Conservation (phyloP, 441 rosid genomes). For the Viola pubescens region DNA sequence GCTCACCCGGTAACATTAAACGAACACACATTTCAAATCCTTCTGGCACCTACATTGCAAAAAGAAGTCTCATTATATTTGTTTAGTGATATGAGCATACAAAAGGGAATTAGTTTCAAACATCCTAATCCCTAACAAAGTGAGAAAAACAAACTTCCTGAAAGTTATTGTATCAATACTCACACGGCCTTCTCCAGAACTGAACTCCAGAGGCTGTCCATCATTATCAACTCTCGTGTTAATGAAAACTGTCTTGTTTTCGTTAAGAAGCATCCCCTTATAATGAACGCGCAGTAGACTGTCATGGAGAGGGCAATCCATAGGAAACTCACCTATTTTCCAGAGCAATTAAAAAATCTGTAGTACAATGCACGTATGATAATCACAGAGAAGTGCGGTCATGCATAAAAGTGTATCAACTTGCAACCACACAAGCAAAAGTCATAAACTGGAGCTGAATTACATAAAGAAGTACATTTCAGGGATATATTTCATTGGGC, state of each 20-base stretch:
- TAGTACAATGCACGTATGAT: neutral
- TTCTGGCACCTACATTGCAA: conserved; percentile 69
- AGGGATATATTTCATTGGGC: neutral
- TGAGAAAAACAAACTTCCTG: neutral
- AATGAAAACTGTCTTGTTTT: conserved; percentile 66
- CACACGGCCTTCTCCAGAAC: conserved; percentile 95
- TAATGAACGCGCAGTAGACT: conserved; percentile 75
- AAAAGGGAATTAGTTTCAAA: neutral
- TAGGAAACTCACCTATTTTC: conserved; percentile 33
- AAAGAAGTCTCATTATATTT: conserved; percentile 2
- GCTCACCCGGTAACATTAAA: conserved; percentile 94
- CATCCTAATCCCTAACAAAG: neutral
- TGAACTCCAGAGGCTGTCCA: conserved; percentile 83
- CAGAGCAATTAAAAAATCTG: conserved; percentile 9
- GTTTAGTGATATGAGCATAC: too few relatives aligned
- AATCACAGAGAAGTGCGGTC: neutral
- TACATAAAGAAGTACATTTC: neutral
- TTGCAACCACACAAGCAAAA: neutral
- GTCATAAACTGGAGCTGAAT: neutral
- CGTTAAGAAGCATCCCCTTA: conserved; percentile 82
- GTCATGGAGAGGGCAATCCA: conserved; percentile 99
- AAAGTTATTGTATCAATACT: conserved; percentile 15
- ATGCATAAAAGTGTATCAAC: neutral
- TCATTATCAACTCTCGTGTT: conserved; percentile 69
- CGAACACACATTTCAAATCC: conserved; percentile 98